Conservation (phyloP, 805 yeast species). For the Zygosaccharomyces lentus region DNA sequence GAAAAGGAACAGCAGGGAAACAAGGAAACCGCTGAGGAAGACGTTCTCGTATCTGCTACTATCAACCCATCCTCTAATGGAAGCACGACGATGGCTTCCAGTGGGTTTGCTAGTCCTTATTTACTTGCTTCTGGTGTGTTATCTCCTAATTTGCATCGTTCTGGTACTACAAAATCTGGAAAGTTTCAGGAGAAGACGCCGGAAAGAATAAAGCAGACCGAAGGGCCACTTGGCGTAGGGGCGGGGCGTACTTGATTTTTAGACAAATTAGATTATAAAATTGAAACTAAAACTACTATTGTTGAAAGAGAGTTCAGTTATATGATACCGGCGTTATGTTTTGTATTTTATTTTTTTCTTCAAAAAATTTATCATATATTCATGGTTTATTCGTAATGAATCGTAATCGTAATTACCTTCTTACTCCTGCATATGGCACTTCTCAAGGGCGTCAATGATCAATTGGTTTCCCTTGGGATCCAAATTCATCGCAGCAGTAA, state of each 20-base stretch:
- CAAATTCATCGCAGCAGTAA: constrained; percentile 81
- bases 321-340: not conserved
- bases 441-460: constrained; percentile 79
- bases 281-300: not conserved
- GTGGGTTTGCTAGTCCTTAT: constrained; percentile 66
- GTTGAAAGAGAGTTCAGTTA: not conserved
- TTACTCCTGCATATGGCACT: constrained; percentile 32
- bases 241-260: constrained; percentile 1
- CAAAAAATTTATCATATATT: constrained; percentile 2
- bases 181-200: constrained; percentile 11
- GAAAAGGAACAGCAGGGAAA: constrained; percentile 26
- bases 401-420: constrained; percentile 8
- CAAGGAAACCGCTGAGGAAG: constrained; percentile 20
- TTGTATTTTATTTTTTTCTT: not conserved
- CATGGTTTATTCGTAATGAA: constrained; percentile 4
- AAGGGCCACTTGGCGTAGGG: not conserved
- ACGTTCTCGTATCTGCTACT: constrained; percentile 11
- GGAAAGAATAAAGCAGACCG: not conserved
- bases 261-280: not conserved
- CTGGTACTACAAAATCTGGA: constrained; percentile 6
- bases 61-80: constrained; percentile 15
- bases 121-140: constrained; percentile 58
- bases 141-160: constrained; percentile 42
- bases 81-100: constrained; percentile 27
- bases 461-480: constrained; percentile 91